These are phyloP conservation scores for Ballota nigra DNA, from an alignment of 257 asterid genomes.

Conservation along the genomic window DNA sequence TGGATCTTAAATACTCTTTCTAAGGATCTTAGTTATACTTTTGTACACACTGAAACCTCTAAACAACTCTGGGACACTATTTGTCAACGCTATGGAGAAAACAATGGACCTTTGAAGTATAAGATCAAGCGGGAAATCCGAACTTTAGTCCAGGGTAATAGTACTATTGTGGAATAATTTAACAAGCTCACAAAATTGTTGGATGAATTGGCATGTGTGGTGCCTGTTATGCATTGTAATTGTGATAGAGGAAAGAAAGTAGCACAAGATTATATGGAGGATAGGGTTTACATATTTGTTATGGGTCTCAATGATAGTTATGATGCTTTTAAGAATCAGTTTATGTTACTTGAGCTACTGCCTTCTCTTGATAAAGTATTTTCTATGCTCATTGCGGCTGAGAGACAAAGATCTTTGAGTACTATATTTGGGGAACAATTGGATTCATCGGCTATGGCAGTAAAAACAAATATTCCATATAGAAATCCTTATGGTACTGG, in stretches of 20 bases:
- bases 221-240: not conserved
- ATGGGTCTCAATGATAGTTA: not conserved
- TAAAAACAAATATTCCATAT: no score
- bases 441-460: no score
- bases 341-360: not conserved
- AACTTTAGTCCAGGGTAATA: not conserved
- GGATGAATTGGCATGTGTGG: not conserved
- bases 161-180: not conserved
- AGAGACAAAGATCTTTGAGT: not conserved
- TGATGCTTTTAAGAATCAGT: not conserved
- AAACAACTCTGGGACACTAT: not conserved
- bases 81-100: not conserved
- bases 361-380: not conserved
- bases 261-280: not conserved
- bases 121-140: not conserved
- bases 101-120: not conserved
- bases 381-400: not conserved
- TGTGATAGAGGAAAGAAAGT: not conserved
- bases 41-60: no score
- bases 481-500: no score
- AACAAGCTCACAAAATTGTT: not conserved
- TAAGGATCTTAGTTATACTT: no score
- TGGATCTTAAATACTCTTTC: no score
- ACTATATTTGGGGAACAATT: no score
- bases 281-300: no score